Conservation (phyloP, 2,329 filamentous ascomycete species). For the Hymenoscyphus repandus region DNA sequence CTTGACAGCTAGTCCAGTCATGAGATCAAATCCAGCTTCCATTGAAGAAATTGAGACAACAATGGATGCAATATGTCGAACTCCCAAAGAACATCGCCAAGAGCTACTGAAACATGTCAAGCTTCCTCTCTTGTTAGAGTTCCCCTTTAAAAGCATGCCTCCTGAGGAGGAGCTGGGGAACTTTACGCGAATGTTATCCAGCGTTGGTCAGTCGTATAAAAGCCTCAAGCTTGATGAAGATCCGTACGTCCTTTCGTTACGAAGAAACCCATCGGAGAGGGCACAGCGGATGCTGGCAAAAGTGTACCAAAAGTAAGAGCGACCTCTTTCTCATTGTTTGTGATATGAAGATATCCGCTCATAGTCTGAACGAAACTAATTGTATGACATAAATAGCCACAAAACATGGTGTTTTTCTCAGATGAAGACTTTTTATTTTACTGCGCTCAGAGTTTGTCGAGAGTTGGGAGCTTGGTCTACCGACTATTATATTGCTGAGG, state of each 20-base stretch:
- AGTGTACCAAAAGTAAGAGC: conserved; percentile 32
- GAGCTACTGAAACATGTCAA: conserved; percentile 37
- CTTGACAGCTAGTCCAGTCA: conserved; percentile 30
- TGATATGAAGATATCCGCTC: too few relatives aligned
- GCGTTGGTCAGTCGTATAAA: conserved; percentile 17
- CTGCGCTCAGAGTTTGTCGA: conserved; percentile 43
- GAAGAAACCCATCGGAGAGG: conserved; percentile 36
- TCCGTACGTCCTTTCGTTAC: conserved; percentile 50
- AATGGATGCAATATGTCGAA: conserved; percentile 49
- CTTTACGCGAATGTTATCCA: conserved; percentile 16
- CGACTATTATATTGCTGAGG: conserved; percentile 54
- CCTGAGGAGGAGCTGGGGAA: neutral
- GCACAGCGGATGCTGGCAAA: conserved; percentile 36
- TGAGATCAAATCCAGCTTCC: conserved; percentile 25
- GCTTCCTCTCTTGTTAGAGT: conserved; percentile 21
- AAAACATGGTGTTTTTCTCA: conserved; percentile 51
- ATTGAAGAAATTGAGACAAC: conserved; percentile 43
- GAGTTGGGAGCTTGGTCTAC: conserved; percentile 66
- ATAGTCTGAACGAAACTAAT: too few relatives aligned
- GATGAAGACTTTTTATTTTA: conserved; percentile 48
- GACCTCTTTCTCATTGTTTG: too few relatives aligned
- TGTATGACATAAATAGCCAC: conserved; percentile 10
- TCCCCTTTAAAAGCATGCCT: conserved; percentile 12
- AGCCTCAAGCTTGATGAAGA: conserved; percentile 54
- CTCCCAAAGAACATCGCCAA: conserved; percentile 48